Evolutionary conservation across 768 basidiomycete genomes (phyloP).

Genomic region (Hypholoma fasciculare): DNA sequence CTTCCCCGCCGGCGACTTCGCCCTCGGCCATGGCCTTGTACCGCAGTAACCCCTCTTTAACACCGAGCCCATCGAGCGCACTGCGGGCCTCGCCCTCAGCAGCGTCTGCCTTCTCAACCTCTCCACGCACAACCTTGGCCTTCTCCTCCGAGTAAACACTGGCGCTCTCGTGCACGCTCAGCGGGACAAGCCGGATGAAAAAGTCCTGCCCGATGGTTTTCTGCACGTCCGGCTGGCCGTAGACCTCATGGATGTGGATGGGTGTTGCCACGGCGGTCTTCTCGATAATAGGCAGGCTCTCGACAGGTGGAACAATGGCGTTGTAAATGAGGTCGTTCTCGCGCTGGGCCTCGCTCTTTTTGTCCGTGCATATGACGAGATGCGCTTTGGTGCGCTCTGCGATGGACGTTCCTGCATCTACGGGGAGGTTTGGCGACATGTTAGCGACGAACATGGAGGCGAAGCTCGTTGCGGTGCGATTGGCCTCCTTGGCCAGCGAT

Average conservation of each 20-base stretch:
- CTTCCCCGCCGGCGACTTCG: constrained; percentile 58
- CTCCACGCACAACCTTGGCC: constrained; percentile 85
- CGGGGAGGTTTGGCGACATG: constrained; percentile 79
- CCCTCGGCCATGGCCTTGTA: constrained; percentile 75
- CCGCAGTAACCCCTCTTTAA: constrained; percentile 67
- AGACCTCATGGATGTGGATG: constrained; percentile 93
- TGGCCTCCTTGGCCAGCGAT: constrained; percentile 79
- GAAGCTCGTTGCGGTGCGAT: constrained; percentile 68
- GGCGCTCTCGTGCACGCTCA: constrained; percentile 95
- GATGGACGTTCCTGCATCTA: constrained; percentile 81
- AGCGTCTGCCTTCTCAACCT: constrained; percentile 85
- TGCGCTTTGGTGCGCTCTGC: constrained; percentile 85
- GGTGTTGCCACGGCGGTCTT: constrained; percentile 80
- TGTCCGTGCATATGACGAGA: constrained; percentile 72
- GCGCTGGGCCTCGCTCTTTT: constrained; percentile 70
- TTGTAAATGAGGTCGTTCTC: constrained; percentile 99
- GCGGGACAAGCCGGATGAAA: constrained; percentile 83
- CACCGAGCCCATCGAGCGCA: constrained; percentile 77
- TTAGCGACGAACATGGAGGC: constrained; percentile 67
- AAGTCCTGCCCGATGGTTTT: constrained; percentile 93
- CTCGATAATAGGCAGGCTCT: constrained; percentile 80
- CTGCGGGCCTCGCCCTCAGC: constrained; percentile 81
- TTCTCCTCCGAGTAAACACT: constrained; percentile 98
- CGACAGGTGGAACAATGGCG: constrained; percentile 77
- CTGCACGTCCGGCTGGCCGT: constrained; percentile 87